Conservation (phyloP, 129 eudicot genomes). For the Arctium lappa region DNA sequence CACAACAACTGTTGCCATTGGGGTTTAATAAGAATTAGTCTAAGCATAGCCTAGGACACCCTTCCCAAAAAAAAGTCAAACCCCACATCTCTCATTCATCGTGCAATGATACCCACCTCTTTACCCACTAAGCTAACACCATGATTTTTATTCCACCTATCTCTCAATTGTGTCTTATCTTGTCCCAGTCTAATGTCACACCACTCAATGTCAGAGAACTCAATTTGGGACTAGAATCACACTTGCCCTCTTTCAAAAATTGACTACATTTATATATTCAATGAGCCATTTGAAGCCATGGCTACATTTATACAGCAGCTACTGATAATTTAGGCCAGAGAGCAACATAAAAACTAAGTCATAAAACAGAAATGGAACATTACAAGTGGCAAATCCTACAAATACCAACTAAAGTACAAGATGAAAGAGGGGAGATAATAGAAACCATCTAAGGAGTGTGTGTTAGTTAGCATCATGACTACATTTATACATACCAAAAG, state of each 20-base stretch:
- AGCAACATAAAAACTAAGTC: not conserved
- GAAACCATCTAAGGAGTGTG: constrained; percentile 21
- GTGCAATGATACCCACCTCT: not conserved
- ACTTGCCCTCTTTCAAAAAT: not conserved
- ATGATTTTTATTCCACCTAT: not conserved
- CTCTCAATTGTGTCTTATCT: too few relatives aligned
- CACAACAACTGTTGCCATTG: too few relatives aligned
- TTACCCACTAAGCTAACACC: not conserved
- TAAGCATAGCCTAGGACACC: too few relatives aligned
- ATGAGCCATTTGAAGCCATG: not conserved
- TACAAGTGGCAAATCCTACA: constrained; percentile 21
- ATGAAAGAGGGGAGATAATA: not conserved
- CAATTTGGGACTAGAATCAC: not conserved
- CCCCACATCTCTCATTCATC: not conserved
- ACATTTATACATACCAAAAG: constrained; percentile 21
- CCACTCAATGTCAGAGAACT: not conserved
- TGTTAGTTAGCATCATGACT: constrained; percentile 25
- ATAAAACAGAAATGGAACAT: constrained; percentile 5
- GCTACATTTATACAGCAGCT: not conserved
- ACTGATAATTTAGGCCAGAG: not conserved
- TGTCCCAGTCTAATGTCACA: not conserved
- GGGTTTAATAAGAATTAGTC: too few relatives aligned
- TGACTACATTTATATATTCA: not conserved
- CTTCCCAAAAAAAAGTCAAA: too few relatives aligned
- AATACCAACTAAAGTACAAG: constrained; percentile 17